Evolutionary conservation across 179 eudicot species (phyloP).

Genomic region (Nepenthes alata): DNA sequence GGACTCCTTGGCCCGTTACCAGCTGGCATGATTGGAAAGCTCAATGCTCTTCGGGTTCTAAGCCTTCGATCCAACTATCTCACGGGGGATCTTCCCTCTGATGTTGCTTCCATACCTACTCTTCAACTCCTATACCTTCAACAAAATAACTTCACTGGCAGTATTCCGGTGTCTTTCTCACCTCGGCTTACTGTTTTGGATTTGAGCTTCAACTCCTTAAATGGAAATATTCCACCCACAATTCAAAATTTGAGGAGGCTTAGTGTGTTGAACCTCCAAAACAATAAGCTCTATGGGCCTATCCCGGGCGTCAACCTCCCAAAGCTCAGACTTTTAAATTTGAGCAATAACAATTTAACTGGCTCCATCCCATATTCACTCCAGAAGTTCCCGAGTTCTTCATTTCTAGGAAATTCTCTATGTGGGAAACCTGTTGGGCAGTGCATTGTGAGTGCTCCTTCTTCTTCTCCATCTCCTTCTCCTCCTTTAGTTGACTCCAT

Average conservation of each 20-base stretch:
- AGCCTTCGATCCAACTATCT: conserved; percentile 44
- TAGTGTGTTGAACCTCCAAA: conserved; percentile 22
- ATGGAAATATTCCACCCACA: conserved; percentile 28
- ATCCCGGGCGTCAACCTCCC: conserved; percentile 24
- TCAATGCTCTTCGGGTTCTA: conserved; percentile 30
- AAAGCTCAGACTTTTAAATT: conserved; percentile 21
- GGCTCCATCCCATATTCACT: conserved; percentile 37
- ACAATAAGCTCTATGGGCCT: conserved; percentile 31
- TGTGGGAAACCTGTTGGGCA: conserved; percentile 38
- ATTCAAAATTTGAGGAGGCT: conserved; percentile 30
- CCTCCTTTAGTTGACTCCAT: conserved; percentile 1
- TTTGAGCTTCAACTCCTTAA: conserved; percentile 32
- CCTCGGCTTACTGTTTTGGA: conserved; percentile 25
- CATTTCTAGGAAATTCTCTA: conserved; percentile 41
- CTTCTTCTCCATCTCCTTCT: conserved; percentile 27
- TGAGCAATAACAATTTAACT: conserved; percentile 31
- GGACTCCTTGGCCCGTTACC: conserved; percentile 48
- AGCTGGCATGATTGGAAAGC: conserved; percentile 29
- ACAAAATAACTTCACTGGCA: conserved; percentile 41
- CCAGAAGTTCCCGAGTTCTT: conserved; percentile 27
- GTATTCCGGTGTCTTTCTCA: conserved; percentile 24
- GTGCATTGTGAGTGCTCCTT: conserved; percentile 22
- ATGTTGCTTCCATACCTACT: conserved; percentile 28
- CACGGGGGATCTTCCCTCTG: conserved; percentile 31
- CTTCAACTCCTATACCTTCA: conserved; percentile 41